These are phyloP conservation scores for Fusarium xyrophilum DNA, from an alignment of 2,329 filamentous ascomycete genomes.

Conservation along the genomic window DNA sequence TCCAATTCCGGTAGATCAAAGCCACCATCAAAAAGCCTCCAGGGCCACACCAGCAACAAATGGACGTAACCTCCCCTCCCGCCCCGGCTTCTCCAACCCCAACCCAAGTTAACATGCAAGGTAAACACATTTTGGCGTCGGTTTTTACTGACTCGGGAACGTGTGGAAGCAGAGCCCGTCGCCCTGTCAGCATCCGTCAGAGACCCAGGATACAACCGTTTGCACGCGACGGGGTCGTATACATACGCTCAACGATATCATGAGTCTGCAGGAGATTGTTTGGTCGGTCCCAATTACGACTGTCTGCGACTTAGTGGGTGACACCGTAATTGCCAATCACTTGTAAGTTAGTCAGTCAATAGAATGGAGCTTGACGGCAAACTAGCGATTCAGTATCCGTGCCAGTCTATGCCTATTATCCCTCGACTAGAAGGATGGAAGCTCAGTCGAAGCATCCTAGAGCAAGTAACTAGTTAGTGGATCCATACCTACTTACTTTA, in stretches of 20 bases:
- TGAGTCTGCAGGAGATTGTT: slow-evolving; percentile 15
- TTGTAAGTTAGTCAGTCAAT: not conserved
- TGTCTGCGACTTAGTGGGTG: slow-evolving; percentile 3
- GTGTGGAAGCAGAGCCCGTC: not conserved
- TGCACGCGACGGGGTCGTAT: not conserved
- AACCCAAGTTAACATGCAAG: not conserved
- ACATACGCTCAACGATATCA: not conserved
- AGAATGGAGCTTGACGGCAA: slow-evolving; percentile 6
- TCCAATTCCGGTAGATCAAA: slow-evolving; percentile 21
- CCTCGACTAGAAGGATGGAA: slow-evolving; percentile 11
- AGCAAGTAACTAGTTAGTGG: too few relatives aligned
- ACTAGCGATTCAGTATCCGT: slow-evolving; percentile 15
- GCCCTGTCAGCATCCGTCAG: not conserved
- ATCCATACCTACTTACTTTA: not conserved
- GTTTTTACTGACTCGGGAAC: not conserved
- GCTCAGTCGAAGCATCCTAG: slow-evolving; percentile 21
- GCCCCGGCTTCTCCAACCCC: slow-evolving; percentile 2
- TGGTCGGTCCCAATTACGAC: slow-evolving; percentile 15
- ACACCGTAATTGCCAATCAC: slow-evolving; percentile 23
- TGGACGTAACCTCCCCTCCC: not conserved
- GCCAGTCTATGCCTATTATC: not conserved
- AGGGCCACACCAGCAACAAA: slow-evolving; percentile 13
- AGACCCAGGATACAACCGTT: not conserved
- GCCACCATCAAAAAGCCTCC: slow-evolving; percentile 15
- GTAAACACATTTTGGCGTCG: not conserved